A percentile compares a stretch with the other conserved stretches of the same genome.
Conservation (phyloP, 148 eudicot genomes). For the Nyssa sinensis region DNA sequence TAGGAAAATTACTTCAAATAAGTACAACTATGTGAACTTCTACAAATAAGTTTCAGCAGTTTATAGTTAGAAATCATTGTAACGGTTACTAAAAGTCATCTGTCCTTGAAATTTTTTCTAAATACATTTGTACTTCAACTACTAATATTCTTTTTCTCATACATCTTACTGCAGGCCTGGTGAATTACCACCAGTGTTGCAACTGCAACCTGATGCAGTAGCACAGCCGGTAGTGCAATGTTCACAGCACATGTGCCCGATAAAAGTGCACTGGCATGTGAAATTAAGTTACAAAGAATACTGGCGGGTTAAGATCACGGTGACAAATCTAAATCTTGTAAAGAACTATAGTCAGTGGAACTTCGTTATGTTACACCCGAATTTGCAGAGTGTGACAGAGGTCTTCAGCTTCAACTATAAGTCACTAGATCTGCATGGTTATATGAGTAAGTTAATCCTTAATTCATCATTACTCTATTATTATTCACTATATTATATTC, state of each 20-base stretch:
- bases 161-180: constrained; percentile 35
- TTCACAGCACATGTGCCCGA: constrained; percentile 66
- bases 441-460: constrained; percentile 46
- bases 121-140: too few species aligned
- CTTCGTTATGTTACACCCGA: constrained; percentile 69
- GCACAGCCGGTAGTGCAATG: constrained; percentile 52
- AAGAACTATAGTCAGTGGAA: constrained; percentile 74
- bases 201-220: constrained; percentile 36
- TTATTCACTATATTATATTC: not conserved
- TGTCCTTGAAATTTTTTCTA: too few species aligned
- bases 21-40: too few species aligned
- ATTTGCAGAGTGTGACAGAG: constrained; percentile 42
- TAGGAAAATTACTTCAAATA: not conserved
- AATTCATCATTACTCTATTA: not conserved
- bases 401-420: constrained; percentile 78
- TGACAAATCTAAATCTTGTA: constrained; percentile 52
- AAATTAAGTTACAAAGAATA: constrained; percentile 67
- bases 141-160: too few species aligned
- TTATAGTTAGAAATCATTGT: too few species aligned
- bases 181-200: constrained; percentile 30
- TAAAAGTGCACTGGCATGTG: constrained; percentile 81
- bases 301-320: constrained; percentile 79
- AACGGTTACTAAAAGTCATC: too few species aligned
- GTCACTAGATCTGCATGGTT: constrained; percentile 47
- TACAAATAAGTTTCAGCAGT: not conserved